These are phyloP conservation scores for Arachis monticola DNA, from an alignment of 331 rosid genomes.

Conservation along the genomic window DNA sequence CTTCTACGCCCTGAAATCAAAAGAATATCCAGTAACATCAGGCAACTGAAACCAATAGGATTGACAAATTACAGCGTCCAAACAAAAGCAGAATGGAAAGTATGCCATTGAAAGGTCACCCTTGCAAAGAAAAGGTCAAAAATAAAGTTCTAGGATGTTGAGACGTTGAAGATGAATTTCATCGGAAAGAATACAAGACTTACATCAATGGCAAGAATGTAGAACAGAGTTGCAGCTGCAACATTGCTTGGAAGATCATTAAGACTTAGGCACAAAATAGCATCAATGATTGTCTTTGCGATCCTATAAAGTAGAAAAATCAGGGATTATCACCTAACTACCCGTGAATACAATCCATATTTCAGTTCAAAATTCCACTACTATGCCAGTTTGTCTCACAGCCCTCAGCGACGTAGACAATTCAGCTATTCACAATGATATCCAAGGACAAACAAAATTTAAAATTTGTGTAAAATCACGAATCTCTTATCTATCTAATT, in stretches of 20 bases:
- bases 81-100: constrained; percentile 23
- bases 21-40: constrained; percentile 11
- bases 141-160: constrained; percentile 18
- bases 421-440: background rate
- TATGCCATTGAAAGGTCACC: constrained; percentile 20
- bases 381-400: background rate
- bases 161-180: constrained; percentile 10
- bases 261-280: constrained; percentile 71
- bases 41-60: constrained; percentile 19
- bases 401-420: background rate
- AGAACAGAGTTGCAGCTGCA: constrained; percentile 88
- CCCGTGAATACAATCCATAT: constrained; percentile 6
- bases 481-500: background rate
- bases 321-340: constrained; percentile 32
- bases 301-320: constrained; percentile 62
- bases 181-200: constrained; percentile 45
- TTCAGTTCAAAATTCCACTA: constrained; percentile 27
- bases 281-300: constrained; percentile 84
- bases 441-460: background rate
- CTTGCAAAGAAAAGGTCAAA: background rate
- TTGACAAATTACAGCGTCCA: background rate
- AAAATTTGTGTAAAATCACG: background rate
- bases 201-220: constrained; percentile 88
- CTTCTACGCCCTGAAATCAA: constrained; percentile 91
- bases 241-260: constrained; percentile 89